phyloP scores from a whole-genome alignment of 371 early-diverging fungal genomes.

The Mortierella sp. region DNA sequence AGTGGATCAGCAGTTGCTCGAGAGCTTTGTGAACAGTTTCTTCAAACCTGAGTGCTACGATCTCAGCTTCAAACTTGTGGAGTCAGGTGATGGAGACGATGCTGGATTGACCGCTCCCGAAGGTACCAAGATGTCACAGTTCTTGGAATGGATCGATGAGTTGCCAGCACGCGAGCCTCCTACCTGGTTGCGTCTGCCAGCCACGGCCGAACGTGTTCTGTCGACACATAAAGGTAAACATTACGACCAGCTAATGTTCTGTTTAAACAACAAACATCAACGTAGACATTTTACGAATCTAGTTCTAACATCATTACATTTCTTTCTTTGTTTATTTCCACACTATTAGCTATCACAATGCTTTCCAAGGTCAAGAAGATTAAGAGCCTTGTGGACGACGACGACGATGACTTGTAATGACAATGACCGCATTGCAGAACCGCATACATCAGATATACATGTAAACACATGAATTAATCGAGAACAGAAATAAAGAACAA shows the following conservation, averaged over 20 bases:
- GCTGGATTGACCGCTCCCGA: conserved; percentile 83
- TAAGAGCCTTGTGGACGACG: conserved; percentile 86
- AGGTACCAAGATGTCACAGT: conserved; percentile 88
- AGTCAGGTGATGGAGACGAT: conserved; percentile 60
- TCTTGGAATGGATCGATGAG: conserved; percentile 88
- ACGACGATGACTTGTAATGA: conserved; percentile 57
- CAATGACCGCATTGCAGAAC: not conserved
- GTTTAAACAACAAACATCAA: not conserved
- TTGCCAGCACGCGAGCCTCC: conserved; percentile 96
- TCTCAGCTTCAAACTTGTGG: conserved; percentile 84
- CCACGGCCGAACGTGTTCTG: conserved; percentile 93
- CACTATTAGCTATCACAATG: conserved; percentile 69
- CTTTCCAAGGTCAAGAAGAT: conserved; percentile 88
- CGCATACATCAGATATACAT: not conserved
- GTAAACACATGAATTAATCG: not conserved
- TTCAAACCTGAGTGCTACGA: conserved; percentile 90
- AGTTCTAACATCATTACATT: not conserved
- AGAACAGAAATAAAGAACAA: not conserved
- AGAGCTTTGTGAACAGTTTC: conserved; percentile 89
- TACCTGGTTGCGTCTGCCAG: conserved; percentile 96
- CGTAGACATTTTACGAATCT: not conserved
- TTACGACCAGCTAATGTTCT: not conserved
- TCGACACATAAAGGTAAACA: conserved; percentile 76
- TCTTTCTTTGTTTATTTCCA: conserved; percentile 8
- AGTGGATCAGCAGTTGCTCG: conserved; percentile 89